Evolutionary conservation across 495 filamentous ascomycete species (phyloP).

Genomic region (Neurospora discreta): DNA sequence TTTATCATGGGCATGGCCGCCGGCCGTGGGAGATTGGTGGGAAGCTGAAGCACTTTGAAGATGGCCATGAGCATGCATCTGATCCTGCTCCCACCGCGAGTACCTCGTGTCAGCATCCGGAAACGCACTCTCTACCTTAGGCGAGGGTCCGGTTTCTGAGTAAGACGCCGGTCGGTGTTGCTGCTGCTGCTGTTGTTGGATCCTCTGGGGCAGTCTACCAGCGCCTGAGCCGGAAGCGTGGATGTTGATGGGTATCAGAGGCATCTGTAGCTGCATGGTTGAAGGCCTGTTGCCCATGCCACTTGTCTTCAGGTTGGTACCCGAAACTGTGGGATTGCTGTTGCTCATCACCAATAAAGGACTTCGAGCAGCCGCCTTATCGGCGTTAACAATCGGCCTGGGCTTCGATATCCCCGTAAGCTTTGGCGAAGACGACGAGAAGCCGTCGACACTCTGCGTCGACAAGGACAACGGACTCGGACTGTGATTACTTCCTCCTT

Average conservation of each 20-base stretch:
- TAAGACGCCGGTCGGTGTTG: conserved; percentile 20
- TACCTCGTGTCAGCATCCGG: conserved; percentile 31
- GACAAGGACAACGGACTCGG: background rate
- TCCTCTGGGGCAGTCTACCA: background rate
- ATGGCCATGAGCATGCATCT: background rate
- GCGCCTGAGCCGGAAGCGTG: conserved; percentile 13
- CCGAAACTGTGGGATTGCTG: background rate
- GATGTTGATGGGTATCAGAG: background rate
- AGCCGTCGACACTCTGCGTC: background rate
- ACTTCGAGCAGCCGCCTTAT: background rate
- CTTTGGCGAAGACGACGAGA: background rate
- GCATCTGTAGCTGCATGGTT: background rate
- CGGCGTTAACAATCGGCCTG: background rate
- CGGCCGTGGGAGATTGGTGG: background rate
- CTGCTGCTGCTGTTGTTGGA: background rate
- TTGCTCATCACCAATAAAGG: background rate
- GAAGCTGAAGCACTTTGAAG: background rate
- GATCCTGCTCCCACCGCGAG: conserved; percentile 19
- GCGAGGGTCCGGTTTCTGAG: conserved; percentile 36
- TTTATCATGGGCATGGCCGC: background rate
- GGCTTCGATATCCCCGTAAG: background rate
- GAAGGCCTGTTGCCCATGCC: background rate
- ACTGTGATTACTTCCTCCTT: background rate
- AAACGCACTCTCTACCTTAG: conserved; percentile 18
- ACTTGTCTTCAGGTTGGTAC: background rate